phyloP scores from a whole-genome alignment of 805 yeast genomes.

The Wickerhamomyces sydowiorum region DNA sequence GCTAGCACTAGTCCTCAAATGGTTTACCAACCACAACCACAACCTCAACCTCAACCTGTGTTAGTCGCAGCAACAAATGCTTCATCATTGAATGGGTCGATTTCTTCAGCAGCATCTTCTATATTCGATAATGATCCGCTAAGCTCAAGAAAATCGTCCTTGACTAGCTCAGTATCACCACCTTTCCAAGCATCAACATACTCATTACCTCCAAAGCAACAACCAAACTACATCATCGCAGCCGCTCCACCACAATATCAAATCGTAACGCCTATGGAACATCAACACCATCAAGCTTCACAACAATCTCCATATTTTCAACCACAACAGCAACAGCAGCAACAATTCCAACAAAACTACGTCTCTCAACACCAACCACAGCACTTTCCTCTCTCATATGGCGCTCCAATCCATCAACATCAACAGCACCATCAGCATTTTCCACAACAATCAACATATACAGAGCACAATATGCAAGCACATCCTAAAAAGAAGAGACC shows the following conservation, averaged over 20 bases:
- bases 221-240: not conserved
- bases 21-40: slow-evolving; percentile 11
- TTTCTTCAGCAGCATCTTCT: not conserved
- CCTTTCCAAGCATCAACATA: not conserved
- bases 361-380: not conserved
- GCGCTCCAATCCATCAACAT: not conserved
- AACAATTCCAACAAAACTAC: not conserved
- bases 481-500: slow-evolving; percentile 35
- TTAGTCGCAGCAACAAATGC: not conserved
- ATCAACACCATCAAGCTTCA: not conserved
- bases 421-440: too few species aligned
- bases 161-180: not conserved
- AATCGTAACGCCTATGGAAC: not conserved
- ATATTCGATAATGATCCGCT: not conserved
- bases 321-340: not conserved
- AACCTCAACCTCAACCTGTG: slow-evolving; percentile 4
- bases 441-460: not conserved
- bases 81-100: not conserved
- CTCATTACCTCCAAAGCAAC: not conserved
- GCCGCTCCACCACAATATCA: not conserved
- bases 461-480: not conserved
- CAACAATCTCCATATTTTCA: not conserved
- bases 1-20: not conserved
- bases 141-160: not conserved
- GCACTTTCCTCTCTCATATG: too few species aligned